Conservation (phyloP, 768 basidiomycete genomes). For the Serendipita sp. region DNA sequence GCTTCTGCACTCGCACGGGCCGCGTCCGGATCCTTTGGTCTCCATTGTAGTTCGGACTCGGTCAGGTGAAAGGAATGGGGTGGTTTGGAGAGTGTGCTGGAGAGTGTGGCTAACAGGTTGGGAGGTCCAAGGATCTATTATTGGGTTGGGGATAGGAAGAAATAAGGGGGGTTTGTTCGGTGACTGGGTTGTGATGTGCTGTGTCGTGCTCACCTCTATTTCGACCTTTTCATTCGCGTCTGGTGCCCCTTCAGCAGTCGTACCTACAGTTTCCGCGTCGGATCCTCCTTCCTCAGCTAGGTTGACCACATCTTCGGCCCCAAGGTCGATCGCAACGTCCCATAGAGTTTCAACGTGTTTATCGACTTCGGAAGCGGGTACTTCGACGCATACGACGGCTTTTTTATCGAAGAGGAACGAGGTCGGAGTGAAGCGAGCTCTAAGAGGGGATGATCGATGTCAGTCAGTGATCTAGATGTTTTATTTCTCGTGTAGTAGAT, state of each 20-base stretch:
- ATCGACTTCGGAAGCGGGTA: background rate
- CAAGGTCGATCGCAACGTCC: background rate
- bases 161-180: background rate
- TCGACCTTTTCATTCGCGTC: background rate
- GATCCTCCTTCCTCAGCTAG: background rate
- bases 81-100: background rate
- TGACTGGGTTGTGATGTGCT: background rate
- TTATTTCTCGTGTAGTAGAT: too few relatives aligned
- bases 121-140: background rate
- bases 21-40: background rate
- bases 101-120: background rate
- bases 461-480: too few relatives aligned
- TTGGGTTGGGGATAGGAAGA: background rate
- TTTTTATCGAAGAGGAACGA: background rate
- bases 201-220: background rate
- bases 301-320: background rate
- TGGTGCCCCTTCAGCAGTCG: too few relatives aligned
- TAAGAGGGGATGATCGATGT: background rate
- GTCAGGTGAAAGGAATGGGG: background rate
- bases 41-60: background rate
- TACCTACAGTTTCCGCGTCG: background rate
- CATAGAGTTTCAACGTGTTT: background rate
- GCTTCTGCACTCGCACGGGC: background rate
- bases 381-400: background rate
- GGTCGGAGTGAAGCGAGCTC: too few relatives aligned